Evolutionary conservation across 352 stramenopile genomes (phyloP).

Genomic region (Globisporangium echinulatum): DNA sequence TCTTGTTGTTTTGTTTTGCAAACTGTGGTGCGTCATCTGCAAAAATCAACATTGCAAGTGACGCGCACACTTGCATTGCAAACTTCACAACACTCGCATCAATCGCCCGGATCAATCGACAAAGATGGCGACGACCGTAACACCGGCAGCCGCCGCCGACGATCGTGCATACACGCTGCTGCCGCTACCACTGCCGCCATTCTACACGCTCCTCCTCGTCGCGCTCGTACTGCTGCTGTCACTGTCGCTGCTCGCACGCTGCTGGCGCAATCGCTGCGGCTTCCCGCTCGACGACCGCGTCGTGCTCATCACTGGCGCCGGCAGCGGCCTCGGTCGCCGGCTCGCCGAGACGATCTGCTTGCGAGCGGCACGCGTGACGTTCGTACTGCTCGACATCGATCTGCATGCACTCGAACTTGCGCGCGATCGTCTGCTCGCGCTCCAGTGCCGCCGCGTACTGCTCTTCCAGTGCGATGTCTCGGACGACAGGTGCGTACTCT

Average conservation of each 20-base stretch:
- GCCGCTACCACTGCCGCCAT: too few species aligned
- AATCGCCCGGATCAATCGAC: too few species aligned
- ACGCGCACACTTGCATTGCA: too few species aligned
- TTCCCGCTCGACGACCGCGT: conserved; percentile 46
- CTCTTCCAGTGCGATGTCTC: conserved; percentile 58
- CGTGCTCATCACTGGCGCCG: conserved; percentile 63
- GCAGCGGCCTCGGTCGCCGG: conserved; percentile 40
- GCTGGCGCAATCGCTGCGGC: neutral
- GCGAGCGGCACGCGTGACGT: conserved; percentile 22
- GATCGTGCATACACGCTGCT: too few species aligned
- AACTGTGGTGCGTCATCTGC: too few species aligned
- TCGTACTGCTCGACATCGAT: conserved; percentile 65
- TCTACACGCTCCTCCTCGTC: neutral
- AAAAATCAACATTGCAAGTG: too few species aligned
- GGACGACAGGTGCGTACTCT: conserved; percentile 35
- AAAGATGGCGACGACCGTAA: too few species aligned
- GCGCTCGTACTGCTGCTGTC: conserved; percentile 4
- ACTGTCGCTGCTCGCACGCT: neutral
- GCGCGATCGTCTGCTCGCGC: conserved; percentile 15
- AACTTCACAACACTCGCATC: too few species aligned
- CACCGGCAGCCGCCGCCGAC: too few species aligned
- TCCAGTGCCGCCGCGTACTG: conserved; percentile 14
- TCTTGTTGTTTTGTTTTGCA: too few species aligned
- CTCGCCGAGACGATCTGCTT: conserved; percentile 31
- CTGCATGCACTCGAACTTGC: conserved; percentile 24